Conservation (phyloP, 495 filamentous ascomycete species). For the Aspergillus sclerotioniger region DNA sequence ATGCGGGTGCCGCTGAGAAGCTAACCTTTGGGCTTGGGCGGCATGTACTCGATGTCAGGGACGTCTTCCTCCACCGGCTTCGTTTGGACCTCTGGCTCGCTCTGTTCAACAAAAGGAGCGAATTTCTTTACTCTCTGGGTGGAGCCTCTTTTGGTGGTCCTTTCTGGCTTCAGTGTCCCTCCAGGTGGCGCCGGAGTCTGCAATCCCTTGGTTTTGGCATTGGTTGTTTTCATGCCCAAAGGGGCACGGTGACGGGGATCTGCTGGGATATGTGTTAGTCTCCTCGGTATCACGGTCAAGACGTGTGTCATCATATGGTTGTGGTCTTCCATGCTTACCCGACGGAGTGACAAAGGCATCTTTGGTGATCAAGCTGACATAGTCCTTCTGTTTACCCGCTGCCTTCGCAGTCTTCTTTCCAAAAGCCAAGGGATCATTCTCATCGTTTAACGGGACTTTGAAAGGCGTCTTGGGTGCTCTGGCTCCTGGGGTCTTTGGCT, state of each 20-base stretch:
- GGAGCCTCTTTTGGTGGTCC: constrained; percentile 47
- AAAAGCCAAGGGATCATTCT: constrained; percentile 68
- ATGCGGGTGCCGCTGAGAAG: neutral
- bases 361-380: constrained; percentile 57
- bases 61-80: constrained; percentile 56
- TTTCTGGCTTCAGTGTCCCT: constrained; percentile 45
- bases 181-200: constrained; percentile 58
- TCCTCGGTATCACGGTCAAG: neutral
- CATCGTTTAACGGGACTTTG: constrained; percentile 80
- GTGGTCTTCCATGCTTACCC: constrained; percentile 49
- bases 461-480: constrained; percentile 80
- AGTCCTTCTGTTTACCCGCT: constrained; percentile 64
- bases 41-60: constrained; percentile 74
- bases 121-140: constrained; percentile 52
- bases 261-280: constrained; percentile 35
- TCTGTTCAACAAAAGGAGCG: constrained; percentile 36
- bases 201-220: constrained; percentile 75
- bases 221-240: constrained; percentile 91
- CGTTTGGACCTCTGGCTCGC: constrained; percentile 29
- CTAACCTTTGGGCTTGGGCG: constrained; percentile 59
- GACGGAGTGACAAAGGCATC: constrained; percentile 79
- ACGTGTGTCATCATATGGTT: neutral
- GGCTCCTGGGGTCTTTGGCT: constrained; percentile 76
- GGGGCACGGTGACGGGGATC: constrained; percentile 73
- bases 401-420: constrained; percentile 63